Percentiles rank a stretch among this genome's conserved stretches.
phyloP scores from a whole-genome alignment of 108 stramenopile species.

The Cyclotella cryptica region DNA sequence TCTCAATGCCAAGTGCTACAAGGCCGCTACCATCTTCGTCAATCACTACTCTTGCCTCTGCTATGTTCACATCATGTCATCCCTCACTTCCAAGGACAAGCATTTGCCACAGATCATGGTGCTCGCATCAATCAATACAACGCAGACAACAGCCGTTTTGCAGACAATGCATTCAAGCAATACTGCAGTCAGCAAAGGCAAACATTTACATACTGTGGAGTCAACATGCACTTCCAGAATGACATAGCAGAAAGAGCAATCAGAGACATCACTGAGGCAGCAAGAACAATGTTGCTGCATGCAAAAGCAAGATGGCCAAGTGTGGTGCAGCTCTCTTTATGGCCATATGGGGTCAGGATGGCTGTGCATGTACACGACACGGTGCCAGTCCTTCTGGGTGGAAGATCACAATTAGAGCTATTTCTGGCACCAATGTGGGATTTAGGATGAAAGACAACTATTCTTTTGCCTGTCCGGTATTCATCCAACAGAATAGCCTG shows the following conservation, averaged over 20 bases:
- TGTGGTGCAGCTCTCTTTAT: conserved; percentile 8
- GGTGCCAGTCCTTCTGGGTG: not conserved
- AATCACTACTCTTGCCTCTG: too few relatives aligned
- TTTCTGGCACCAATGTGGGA: conserved; percentile 1
- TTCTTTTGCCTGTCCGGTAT: conserved; percentile 5
- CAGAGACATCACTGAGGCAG: not conserved
- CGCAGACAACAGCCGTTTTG: conserved; percentile 1
- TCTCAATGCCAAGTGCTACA: too few relatives aligned
- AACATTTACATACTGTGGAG: conserved; percentile 14
- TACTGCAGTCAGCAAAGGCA: conserved; percentile 6
- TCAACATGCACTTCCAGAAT: conserved; percentile 10
- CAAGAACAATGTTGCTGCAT: conserved; percentile 10
- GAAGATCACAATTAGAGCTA: not conserved
- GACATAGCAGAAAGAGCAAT: conserved; percentile 1
- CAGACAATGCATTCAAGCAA: conserved; percentile 6
- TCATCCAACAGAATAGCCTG: not conserved
- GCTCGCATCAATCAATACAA: not conserved
- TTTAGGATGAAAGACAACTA: conserved; percentile 7
- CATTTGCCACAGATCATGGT: conserved; percentile 33
- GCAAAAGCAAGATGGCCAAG: conserved; percentile 2
- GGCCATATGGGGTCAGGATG: conserved; percentile 47
- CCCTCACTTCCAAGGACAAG: too few relatives aligned
- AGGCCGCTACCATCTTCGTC: too few relatives aligned
- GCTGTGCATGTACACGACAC: not conserved
- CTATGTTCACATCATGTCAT: too few relatives aligned